phyloP scores from a whole-genome alignment of 805 yeast genomes.

The Diddensiella caesifluorescens region DNA sequence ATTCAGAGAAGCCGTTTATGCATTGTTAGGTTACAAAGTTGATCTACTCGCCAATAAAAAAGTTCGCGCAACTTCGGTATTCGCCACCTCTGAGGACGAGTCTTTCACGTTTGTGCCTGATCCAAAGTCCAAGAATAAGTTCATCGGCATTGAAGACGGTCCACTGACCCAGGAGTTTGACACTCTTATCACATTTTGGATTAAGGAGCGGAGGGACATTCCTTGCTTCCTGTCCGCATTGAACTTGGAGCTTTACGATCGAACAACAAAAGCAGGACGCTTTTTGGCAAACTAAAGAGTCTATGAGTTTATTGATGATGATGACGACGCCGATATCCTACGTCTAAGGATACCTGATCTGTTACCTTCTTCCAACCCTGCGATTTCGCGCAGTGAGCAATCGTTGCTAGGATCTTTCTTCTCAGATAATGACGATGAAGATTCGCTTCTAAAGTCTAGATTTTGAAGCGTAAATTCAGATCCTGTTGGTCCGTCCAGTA shows the following conservation, averaged over 20 bases:
- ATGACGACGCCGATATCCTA: not conserved
- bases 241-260: constrained; percentile 59
- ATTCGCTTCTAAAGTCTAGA: constrained; percentile 17
- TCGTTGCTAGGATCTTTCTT: not conserved
- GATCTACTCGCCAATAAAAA: constrained; percentile 58
- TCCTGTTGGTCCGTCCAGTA: constrained; percentile 57
- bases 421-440: not conserved
- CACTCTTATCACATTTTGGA: constrained; percentile 60
- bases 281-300: constrained; percentile 5
- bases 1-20: constrained; percentile 59
- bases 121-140: constrained; percentile 48
- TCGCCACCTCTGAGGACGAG: constrained; percentile 36
- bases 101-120: constrained; percentile 49
- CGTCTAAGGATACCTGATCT: not conserved
- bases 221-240: constrained; percentile 76
- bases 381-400: not conserved
- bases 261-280: constrained; percentile 24
- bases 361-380: not conserved
- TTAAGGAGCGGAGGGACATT: constrained; percentile 59
- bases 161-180: constrained; percentile 38
- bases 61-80: constrained; percentile 50
- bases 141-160: constrained; percentile 32
- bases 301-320: not conserved
- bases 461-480: constrained; percentile 34
- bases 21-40: constrained; percentile 65